Evolutionary conservation across 2,329 filamentous ascomycete genomes (phyloP).

Genomic region (Xylaria sp.): DNA sequence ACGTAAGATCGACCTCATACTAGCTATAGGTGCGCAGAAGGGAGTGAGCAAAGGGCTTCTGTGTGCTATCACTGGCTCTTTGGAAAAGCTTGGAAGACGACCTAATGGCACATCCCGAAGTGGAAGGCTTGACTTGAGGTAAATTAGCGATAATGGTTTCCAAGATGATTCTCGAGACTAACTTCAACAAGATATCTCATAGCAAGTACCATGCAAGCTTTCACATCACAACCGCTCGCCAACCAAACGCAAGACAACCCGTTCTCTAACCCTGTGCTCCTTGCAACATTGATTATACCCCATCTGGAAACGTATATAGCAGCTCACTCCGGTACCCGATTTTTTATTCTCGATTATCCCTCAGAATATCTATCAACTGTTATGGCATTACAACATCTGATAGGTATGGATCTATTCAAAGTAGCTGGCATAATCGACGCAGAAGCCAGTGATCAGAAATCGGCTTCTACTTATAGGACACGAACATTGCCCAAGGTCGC

Average conservation of each 20-base stretch:
- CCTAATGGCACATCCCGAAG: constrained; percentile 61
- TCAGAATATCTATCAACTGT: constrained; percentile 66
- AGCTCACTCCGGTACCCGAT: constrained; percentile 61
- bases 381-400: constrained; percentile 65
- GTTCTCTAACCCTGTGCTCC: constrained; percentile 62
- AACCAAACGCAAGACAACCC: constrained; percentile 64
- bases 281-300: constrained; percentile 68
- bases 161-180: constrained; percentile 14
- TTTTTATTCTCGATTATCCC: constrained; percentile 69
- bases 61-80: constrained; percentile 58
- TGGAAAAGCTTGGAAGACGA: constrained; percentile 66
- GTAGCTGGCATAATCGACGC: constrained; percentile 66
- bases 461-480: constrained; percentile 32
- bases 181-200: constrained; percentile 63
- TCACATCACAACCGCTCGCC: constrained; percentile 61
- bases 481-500: constrained; percentile 23
- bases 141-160: constrained; percentile 38
- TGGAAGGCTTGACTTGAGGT: constrained; percentile 69
- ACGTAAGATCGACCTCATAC: constrained; percentile 64
- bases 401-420: constrained; percentile 67
- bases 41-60: constrained; percentile 63
- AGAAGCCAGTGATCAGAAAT: constrained; percentile 50
- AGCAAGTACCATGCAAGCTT: constrained; percentile 68
- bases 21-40: constrained; percentile 68
- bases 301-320: constrained; percentile 70